Evolutionary conservation across 495 filamentous ascomycete species (phyloP), one percentile per base, ranked within the genome.

Genomic region (Neurospora sp.): DNA sequence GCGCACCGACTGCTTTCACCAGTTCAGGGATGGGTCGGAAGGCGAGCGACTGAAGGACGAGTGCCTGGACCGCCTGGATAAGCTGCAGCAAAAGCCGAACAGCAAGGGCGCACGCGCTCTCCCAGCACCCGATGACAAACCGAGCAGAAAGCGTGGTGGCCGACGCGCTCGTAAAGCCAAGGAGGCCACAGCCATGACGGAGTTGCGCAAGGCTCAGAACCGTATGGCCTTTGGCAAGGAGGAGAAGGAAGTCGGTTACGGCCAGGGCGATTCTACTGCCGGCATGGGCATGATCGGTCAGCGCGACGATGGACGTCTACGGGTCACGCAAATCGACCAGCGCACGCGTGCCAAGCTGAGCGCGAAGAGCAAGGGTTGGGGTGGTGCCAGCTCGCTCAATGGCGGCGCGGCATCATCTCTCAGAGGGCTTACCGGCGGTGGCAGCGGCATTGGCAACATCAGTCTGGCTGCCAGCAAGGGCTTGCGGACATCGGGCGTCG

Each of bases 341-440:
- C 89, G 94, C 59, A 99, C 96, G 22, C 87, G 93, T 69, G 96
- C 96, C 42, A 97, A 93, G 79, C 87, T 98, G 39, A 93, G 91
- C 78, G 95, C 96, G 76, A 97, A 95, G 85, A 96, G 96, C 83
- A 94, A 96, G 77, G 96, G 96, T 61, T 99, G 96, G 96, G 95
- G 94, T 68, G 89, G 86, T 38, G 87, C 88, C 68, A 89, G 87
- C 35, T 92, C 92, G 7, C 88, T 92, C 38, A 80, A 88, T 75
- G 84, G 87, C 73, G 89, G 89, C 12, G 88, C 87, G 12, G 91
- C 93, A 47, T 93, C 93, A 3, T 92, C 91, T 37, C 84, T 98
- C 45, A 89, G 92, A 41, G 90, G 90, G 7, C 92, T 95, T 18
- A 47, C 75, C 76, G 93, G 91, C 39, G 88, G 89, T 73, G 53